phyloP scores from a whole-genome alignment of 1,284 basidiomycete species.

The Anthracocystis panici-leucophaei region DNA sequence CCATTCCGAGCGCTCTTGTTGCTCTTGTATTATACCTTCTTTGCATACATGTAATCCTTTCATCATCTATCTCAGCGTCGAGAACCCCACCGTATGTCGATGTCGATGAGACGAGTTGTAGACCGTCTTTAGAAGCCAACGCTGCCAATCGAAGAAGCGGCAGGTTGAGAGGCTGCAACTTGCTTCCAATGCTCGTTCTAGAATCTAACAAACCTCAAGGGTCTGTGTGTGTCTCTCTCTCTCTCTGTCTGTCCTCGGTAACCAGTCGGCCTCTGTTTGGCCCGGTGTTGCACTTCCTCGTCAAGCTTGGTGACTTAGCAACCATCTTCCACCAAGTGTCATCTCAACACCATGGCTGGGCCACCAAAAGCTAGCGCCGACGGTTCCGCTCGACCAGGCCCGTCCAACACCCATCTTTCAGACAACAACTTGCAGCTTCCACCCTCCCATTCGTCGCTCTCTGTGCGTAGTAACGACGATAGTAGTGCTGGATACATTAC shows the following conservation, averaged over 20 bases:
- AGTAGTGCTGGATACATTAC: constrained; percentile 29
- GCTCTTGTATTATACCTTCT: constrained; percentile 18
- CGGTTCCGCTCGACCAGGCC: constrained; percentile 6
- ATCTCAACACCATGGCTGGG: constrained; percentile 1
- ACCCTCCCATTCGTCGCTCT: constrained; percentile 26
- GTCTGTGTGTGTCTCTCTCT: background rate
- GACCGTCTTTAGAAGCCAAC: background rate
- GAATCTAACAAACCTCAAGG: background rate
- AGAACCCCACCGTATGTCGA: background rate
- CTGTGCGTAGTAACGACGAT: constrained; percentile 28
- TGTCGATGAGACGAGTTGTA: background rate
- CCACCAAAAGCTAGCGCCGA: background rate
- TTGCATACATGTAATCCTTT: background rate
- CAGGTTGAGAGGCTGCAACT: background rate
- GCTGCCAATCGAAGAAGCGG: background rate
- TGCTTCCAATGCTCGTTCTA: background rate
- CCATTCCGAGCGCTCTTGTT: background rate
- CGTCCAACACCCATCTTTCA: background rate
- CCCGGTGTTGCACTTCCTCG: background rate
- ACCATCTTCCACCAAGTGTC: constrained; percentile 3
- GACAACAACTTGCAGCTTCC: constrained; percentile 18
- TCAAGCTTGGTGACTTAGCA: background rate
- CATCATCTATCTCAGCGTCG: background rate
- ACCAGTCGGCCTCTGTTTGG: constrained; percentile 4
- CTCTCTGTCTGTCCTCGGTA: too few species aligned